Base-by-base conservation (phyloP, 768 basidiomycete genomes). In the Rhodotorula kratochvilovae region DNA sequence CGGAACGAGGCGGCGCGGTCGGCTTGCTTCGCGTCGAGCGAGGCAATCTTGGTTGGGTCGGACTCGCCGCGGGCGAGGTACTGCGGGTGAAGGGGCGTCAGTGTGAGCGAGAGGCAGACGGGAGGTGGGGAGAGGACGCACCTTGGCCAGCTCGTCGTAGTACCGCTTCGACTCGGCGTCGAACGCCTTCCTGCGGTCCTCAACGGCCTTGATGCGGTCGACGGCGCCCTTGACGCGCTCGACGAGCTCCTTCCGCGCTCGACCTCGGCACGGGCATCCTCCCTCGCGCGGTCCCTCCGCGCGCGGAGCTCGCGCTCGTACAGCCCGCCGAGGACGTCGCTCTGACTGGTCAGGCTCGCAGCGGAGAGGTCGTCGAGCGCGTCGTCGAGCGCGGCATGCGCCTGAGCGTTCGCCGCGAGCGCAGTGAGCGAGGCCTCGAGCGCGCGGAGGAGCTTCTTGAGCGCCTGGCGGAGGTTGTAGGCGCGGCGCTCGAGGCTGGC, bases 101-200 rank as follows among this genome's bases (percentile, higher is more conserved):
- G 57, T 55, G 25, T 53, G 29, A 39, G 13, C 2, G 4, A 23
- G 23, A 2, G 1, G 42, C 25, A 31, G 16, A 21, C 4, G 25
- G 27, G 2, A 16, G 60, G 17, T 35, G 29, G 35, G 7, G 31
- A 2, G 6, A 31, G 7, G 25, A 6, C 74, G 46, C 46, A 77
- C 77, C 71, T 71, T 70, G 11, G 57, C 33, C 5, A 74, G 54
- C 15, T 74, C 74, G 39, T 76, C 75, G 60, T 77, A 76, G 68
- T 62, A 76, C 33, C 16, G 25, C 51, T 76, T 77, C 31, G 65
- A 60, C 21, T 76, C 75, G 4, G 53, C 51, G 21, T 77, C 76
- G 50, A 76, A 77, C 4, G 33, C 33, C 58, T 74, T 76, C 33
- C 36, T 56, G 48, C 72, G 63, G 4, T 57, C 60, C n/a, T 77